Evolutionary conservation across 805 yeast species (phyloP), one percentile per base, ranked within the genome.

Genomic region (Wickerhamiella vanderwaltii): DNA sequence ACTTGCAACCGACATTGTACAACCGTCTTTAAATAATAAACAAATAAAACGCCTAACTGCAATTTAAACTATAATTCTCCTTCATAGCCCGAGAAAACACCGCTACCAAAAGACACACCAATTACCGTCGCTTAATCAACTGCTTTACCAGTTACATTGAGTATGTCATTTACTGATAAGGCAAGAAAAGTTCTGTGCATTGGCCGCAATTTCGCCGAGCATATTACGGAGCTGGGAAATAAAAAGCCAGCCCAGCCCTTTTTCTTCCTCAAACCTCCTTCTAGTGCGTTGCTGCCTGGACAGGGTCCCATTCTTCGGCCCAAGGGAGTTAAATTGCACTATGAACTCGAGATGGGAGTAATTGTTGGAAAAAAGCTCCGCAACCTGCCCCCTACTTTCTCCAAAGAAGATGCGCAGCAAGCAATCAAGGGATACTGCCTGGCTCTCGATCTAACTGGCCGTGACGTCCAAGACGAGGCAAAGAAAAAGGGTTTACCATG

Each of bases 151-250:
- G 26, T 7, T 23, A 7, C 26, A 23, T 23, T 23, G 9, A 23
- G 11, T 23, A 49, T 49, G 52, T 43, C 50, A 9, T 48, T 48
- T 38, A 26, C 43, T 36, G 24, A 25, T 13, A 41, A 38, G 12
- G 47, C 51, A 7, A 35, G 78, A 28, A 91, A 91, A 63, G 73
- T 88, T 55, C 72, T 91, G 13, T 91, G 98, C 61, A 88, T 91
- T 50, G 99, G 98, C 34, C 79, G 98, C 53, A 91, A 91, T 62
- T 91, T 86, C 58, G 93, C 85, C n/a, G 96, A 94, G 16, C 99
- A 91, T 55, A 83, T 86, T 57, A 73, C 79, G 48, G 99, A 91
- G 60, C 67, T 91, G 44, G 80, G 83, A 67, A 91, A 87, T 57
- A 61, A 73, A 18, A 69, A 72, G 16, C 97, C 99, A 2, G 65